phyloP scores from a whole-genome alignment of 495 filamentous ascomycete genomes.

The Penicillium ochrochloron region DNA sequence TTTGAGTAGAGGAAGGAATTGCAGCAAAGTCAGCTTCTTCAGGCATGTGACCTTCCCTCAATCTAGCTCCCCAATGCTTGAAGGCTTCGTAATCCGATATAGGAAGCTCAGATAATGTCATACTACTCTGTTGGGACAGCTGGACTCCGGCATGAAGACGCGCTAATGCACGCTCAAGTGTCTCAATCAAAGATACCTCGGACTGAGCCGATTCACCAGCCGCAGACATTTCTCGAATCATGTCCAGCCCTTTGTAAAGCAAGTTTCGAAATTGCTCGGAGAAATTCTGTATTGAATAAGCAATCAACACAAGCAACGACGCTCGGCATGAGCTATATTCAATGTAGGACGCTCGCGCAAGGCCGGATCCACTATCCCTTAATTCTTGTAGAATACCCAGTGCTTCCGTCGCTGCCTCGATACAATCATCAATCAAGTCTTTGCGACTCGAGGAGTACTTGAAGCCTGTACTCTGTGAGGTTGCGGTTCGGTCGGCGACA shows the following conservation, averaged over 20 bases:
- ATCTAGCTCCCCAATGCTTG: constrained; percentile 5
- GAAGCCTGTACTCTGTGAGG: background rate
- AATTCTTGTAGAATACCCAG: background rate
- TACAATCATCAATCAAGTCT: constrained; percentile 7
- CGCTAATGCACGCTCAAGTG: constrained; percentile 36
- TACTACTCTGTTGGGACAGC: background rate
- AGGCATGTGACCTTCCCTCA: background rate
- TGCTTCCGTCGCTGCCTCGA: constrained; percentile 1
- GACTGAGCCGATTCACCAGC: constrained; percentile 39
- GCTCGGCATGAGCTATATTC: constrained; percentile 46
- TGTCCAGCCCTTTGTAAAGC: constrained; percentile 33
- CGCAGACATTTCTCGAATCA: constrained; percentile 43
- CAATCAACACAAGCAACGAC: constrained; percentile 40
- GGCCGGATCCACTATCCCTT: constrained; percentile 19
- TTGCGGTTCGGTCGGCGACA: background rate
- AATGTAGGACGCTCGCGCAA: constrained; percentile 42
- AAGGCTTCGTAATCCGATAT: constrained; percentile 5
- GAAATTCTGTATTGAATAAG: constrained; percentile 24
- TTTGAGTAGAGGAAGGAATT: background rate
- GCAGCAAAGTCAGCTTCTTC: background rate
- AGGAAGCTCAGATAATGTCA: background rate
- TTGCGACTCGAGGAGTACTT: background rate
- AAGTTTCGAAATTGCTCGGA: constrained; percentile 19
- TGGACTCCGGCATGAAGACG: constrained; percentile 6
- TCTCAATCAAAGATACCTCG: constrained; percentile 40